A percentile compares a stretch with the other conserved stretches of the same genome.
Conservation (phyloP, 192 early-diverging fungal species). For the Chytriomyces hyalinus region DNA sequence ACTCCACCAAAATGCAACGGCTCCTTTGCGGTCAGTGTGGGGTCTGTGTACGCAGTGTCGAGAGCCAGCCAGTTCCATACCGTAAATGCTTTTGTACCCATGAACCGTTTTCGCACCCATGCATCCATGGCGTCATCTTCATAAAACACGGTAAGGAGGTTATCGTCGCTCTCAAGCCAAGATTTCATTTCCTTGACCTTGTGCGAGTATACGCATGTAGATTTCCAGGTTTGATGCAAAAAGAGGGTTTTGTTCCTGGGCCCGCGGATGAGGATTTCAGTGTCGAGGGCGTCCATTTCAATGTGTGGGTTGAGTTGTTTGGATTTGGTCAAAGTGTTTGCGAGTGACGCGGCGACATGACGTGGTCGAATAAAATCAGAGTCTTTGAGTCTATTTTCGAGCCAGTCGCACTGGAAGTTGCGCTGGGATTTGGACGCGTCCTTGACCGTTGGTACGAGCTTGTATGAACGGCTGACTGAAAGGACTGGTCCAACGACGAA, state of each 20-base stretch:
- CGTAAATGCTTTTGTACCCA: neutral
- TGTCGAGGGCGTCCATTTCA: too few species aligned
- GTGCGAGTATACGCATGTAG: neutral
- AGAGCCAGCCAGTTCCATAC: constrained; percentile 1
- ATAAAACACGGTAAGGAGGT: constrained; percentile 4
- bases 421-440: too few species aligned
- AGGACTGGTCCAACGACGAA: too few species aligned
- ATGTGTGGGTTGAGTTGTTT: too few species aligned
- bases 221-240: constrained; percentile 12
- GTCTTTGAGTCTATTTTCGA: too few species aligned
- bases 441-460: too few species aligned
- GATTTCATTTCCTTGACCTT: constrained; percentile 1
- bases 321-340: too few species aligned
- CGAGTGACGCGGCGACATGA: too few species aligned
- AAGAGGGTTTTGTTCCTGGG: neutral
- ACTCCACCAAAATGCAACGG: neutral
- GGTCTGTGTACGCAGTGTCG: neutral
- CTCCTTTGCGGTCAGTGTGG: neutral
- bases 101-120: constrained; percentile 1
- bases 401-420: too few species aligned
- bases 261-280: neutral
- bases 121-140: neutral
- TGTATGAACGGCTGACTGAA: too few species aligned
- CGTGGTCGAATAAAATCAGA: too few species aligned
- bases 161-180: neutral